Evolutionary conservation across 208 protist species (phyloP).

Genomic region (Vickermania spadyakhi): DNA sequence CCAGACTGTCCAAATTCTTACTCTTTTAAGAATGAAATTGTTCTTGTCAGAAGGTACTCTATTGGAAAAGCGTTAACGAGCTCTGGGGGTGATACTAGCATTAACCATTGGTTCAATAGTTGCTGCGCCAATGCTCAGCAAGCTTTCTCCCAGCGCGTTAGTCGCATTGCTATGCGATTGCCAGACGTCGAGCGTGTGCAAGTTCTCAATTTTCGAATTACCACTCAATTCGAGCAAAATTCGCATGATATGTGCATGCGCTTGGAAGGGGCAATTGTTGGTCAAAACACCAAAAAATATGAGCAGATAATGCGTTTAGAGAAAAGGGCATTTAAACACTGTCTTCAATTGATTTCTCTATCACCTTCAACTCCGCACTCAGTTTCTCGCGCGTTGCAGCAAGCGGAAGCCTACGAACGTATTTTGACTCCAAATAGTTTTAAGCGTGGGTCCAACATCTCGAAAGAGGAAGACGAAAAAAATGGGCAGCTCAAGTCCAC

Average conservation of each 20-base stretch:
- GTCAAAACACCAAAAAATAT: conserved; percentile 1
- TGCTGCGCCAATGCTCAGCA: conserved; percentile 76
- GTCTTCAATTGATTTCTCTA: not conserved
- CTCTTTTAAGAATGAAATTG: conserved; percentile 55
- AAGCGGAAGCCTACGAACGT: not conserved
- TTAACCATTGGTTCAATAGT: conserved; percentile 35
- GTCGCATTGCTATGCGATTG: conserved; percentile 51
- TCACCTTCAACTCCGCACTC: not conserved
- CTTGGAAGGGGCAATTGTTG: conserved; percentile 69
- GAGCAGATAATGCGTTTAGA: not conserved
- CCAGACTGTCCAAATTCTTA: conserved; percentile 53
- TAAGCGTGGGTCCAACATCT: not conserved
- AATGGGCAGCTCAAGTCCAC: not conserved
- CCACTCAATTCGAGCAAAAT: conserved; percentile 72
- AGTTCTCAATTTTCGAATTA: conserved; percentile 48
- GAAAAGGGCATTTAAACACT: not conserved
- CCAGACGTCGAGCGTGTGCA: conserved; percentile 22
- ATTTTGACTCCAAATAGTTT: not conserved
- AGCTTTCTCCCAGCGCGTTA: conserved; percentile 57
- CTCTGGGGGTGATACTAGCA: conserved; percentile 1
- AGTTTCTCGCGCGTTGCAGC: not conserved
- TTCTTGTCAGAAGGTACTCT: conserved; percentile 57
- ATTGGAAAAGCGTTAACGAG: conserved; percentile 17
- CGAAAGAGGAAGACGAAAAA: too few species aligned
- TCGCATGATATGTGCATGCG: conserved; percentile 62